Evolutionary conservation across 2,329 filamentous ascomycete genomes (phyloP).

Genomic region (Penicillium hordei): DNA sequence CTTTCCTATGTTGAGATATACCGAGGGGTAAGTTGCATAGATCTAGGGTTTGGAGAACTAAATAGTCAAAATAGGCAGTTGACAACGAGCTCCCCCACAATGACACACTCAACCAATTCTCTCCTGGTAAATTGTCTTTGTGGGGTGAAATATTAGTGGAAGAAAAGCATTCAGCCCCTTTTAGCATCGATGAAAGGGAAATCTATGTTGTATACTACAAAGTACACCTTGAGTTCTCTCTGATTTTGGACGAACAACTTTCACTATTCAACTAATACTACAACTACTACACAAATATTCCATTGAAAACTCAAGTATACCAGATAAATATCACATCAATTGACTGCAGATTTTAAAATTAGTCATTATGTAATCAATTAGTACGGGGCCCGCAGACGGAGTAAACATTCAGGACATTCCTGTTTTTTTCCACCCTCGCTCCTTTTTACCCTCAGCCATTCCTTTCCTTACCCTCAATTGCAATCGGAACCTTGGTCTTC

Average conservation of each 20-base stretch:
- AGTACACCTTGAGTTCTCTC: too few species aligned
- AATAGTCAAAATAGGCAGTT: slow-evolving; percentile 3
- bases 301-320: not conserved
- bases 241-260: not conserved
- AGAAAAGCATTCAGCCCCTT: not conserved
- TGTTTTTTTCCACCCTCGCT: slow-evolving; percentile 11
- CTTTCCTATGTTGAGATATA: not conserved
- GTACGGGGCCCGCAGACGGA: not conserved
- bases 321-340: not conserved
- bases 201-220: not conserved
- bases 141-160: not conserved
- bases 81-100: slow-evolving; percentile 3
- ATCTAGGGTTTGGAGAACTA: not conserved
- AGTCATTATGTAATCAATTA: slow-evolving; percentile 7
- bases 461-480: slow-evolving; percentile 8
- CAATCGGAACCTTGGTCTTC: slow-evolving; percentile 19
- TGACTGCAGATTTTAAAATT: not conserved
- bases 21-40: not conserved
- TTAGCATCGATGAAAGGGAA: not conserved
- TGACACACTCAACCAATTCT: not conserved
- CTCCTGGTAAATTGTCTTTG: not conserved
- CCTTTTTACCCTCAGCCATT: slow-evolving; percentile 1
- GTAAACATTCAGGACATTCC: slow-evolving; percentile 22
- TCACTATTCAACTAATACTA: not conserved
- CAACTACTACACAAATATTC: not conserved